phyloP scores from a whole-genome alignment of 192 early-diverging fungal species.

The Endogone sp. region DNA sequence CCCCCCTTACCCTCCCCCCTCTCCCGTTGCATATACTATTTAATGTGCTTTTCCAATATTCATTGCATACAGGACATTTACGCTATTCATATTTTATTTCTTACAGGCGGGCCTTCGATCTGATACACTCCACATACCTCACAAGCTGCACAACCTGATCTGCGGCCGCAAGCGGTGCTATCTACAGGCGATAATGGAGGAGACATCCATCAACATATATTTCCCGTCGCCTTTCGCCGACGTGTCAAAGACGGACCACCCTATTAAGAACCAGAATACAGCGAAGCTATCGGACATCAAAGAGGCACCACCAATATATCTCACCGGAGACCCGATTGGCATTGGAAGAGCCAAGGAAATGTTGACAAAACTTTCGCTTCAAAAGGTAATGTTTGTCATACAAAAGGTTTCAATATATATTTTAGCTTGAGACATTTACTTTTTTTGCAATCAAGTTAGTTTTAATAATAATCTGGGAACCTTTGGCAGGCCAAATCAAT shows the following conservation, averaged over 20 bases:
- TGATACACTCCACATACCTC: conserved; percentile 35
- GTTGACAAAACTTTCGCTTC: conserved; percentile 34
- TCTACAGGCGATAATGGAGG: conserved; percentile 65
- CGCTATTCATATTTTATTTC: too few species aligned
- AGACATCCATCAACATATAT: conserved; percentile 69
- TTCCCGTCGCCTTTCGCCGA: conserved; percentile 59
- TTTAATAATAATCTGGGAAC: too few species aligned
- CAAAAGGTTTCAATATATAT: background rate
- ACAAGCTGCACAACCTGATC: conserved; percentile 64
- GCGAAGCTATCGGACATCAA: conserved; percentile 25
- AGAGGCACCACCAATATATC: conserved; percentile 50
- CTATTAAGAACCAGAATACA: conserved; percentile 3
- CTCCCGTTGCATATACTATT: too few species aligned
- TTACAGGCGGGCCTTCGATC: conserved; percentile 37
- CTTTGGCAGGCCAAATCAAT: conserved; percentile 40
- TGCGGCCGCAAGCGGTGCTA: conserved; percentile 59
- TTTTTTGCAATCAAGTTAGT: too few species aligned
- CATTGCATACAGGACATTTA: too few species aligned
- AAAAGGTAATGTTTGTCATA: too few species aligned
- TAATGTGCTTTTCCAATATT: too few species aligned
- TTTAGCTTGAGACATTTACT: background rate
- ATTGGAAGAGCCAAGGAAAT: conserved; percentile 52
- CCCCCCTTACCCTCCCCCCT: too few species aligned
- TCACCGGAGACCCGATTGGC: conserved; percentile 53
- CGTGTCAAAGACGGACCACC: conserved; percentile 21